A percentile compares a stretch with the other conserved stretches of the same genome.
These are phyloP conservation scores for Syzygium aqueum DNA, from an alignment of 345 rosid genomes.

Conservation along the genomic window DNA sequence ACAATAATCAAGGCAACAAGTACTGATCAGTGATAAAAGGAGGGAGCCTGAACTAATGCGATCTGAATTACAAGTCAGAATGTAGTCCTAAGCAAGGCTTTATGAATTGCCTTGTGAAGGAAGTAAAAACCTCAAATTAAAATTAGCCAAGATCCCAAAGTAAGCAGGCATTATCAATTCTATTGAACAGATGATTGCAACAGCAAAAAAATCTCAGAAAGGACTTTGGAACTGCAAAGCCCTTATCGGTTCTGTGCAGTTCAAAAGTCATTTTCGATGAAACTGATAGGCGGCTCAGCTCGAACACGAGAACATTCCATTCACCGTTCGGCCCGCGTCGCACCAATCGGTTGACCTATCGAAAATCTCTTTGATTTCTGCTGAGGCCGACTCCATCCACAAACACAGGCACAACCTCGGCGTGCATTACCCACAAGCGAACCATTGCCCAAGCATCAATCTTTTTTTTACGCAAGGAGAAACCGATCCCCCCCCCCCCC, in stretches of 20 bases:
- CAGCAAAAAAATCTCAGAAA: background rate
- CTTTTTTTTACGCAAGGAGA: background rate
- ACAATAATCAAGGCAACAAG: background rate
- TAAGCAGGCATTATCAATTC: background rate
- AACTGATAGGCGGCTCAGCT: background rate
- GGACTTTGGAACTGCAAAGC: background rate
- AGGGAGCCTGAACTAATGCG: background rate
- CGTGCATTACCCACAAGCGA: background rate
- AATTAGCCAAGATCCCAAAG: background rate
- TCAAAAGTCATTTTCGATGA: background rate
- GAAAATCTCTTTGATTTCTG: background rate
- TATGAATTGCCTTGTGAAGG: background rate
- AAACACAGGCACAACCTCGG: background rate
- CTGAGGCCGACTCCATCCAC: background rate
- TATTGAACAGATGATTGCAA: background rate
- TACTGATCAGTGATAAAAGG: background rate
- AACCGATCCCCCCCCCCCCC: background rate
- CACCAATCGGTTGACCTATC: background rate
- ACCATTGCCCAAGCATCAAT: background rate
- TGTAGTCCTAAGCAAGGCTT: background rate
- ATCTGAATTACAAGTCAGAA: background rate
- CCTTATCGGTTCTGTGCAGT: background rate
- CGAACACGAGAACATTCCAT: background rate
- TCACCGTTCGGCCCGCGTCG: background rate
- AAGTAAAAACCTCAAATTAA: background rate